Evolutionary conservation across 2,329 filamentous ascomycete genomes (phyloP), one percentile per base, ranked within the genome.

Genomic region (Nemania sp.): DNA sequence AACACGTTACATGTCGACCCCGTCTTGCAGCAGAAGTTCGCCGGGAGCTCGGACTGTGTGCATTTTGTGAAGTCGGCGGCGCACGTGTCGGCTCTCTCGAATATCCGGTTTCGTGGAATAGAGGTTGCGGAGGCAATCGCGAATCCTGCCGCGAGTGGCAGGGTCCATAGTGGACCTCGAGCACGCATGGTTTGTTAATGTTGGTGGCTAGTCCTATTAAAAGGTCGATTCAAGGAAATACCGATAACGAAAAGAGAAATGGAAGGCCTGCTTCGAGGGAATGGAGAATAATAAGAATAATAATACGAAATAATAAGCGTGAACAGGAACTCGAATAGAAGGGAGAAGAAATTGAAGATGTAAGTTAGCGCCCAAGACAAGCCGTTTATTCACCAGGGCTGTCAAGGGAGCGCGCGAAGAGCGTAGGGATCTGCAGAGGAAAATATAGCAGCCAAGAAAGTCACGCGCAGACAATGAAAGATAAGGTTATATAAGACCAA

Each of bases 11-110:
- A 94, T 2, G 76, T 83, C 6, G 84, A 81, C 20, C 77, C 79
- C 29, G 79, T 68, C 3, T 85, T 79, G 76, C 92, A 94, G 82
- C 91, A 93, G 77, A 94, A 93, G 76, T 86, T 83, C 59, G 81
- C 82, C 1, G 91, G 90, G 24, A 92, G 83, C 32, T 81, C 82
- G 29, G 80, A 68, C 62, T 79, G 76, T 26, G 85, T 79, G 76
- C 91, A 93, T 71, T 83, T 82, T 20, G 80, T 77, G 64, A 88
- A 85, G 58, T 82, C 75, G 41, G 85, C 83, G 45, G 84, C 80
- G 79, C 90, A 92, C 43, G 82, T 84, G 47, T 81, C 79, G 52
- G 80, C 78, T 64, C 85, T 82, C 64, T 77, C 73, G 71, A 86
- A 82, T 55, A 87, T 62, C 47, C 74, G 72, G 65, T 74, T 75